Evolutionary conservation across 2,329 filamentous ascomycete species (phyloP).

Genomic region (Colletotrichum tropicale): DNA sequence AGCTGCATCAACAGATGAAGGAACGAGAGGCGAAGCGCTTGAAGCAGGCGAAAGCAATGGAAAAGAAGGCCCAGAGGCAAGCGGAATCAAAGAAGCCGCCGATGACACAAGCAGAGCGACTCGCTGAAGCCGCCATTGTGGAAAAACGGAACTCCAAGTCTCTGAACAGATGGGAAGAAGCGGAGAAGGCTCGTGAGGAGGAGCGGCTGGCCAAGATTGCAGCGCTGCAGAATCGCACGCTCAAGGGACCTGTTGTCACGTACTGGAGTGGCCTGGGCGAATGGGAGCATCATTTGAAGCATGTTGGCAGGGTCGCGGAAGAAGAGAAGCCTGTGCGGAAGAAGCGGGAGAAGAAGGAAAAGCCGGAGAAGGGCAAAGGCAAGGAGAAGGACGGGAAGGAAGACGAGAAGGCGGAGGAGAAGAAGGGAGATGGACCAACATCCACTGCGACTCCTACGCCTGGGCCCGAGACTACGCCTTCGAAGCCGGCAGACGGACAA

Average conservation of each 20-base stretch:
- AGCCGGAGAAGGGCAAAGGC: conserved; percentile 37
- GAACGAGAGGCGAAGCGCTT: conserved; percentile 73
- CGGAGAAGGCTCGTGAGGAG: conserved; percentile 86
- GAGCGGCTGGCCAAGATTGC: conserved; percentile 83
- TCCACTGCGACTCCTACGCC: neutral
- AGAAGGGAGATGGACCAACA: neutral
- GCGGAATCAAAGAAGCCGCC: conserved; percentile 78
- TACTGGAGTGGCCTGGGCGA: conserved; percentile 93
- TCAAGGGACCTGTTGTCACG: conserved; percentile 88
- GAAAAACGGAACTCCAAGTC: conserved; percentile 90
- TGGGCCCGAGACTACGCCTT: neutral
- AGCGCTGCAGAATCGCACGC: conserved; percentile 82
- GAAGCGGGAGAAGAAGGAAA: conserved; percentile 60
- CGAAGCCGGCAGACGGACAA: neutral
- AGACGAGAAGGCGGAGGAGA: conserved; percentile 13
- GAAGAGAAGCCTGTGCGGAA: conserved; percentile 61
- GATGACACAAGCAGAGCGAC: conserved; percentile 85
- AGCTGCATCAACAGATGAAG: conserved; percentile 73
- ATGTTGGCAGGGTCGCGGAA: conserved; percentile 69
- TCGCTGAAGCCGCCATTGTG: conserved; percentile 81
- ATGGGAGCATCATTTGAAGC: conserved; percentile 76
- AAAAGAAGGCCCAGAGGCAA: conserved; percentile 71
- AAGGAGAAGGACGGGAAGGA: conserved; percentile 28
- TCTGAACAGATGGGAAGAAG: conserved; percentile 91
- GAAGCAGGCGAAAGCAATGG: conserved; percentile 72